phyloP scores from a whole-genome alignment of 163 green algal species.

The Trebouxia gelatinosa region DNA sequence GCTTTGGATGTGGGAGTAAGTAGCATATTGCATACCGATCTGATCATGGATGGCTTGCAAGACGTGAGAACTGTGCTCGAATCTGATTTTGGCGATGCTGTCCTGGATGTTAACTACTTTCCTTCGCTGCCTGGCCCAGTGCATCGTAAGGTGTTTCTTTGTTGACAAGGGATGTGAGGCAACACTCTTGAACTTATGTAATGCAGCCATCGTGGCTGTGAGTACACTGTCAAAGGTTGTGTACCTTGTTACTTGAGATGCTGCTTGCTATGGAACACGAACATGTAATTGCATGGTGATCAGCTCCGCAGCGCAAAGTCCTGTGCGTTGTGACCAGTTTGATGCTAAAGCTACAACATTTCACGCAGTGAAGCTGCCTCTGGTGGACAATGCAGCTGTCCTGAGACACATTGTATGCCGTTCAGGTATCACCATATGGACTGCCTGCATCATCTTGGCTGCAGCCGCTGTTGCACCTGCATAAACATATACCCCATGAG shows the following conservation, averaged over 20 bases:
- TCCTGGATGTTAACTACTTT: conserved; percentile 39
- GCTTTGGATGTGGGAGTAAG: conserved; percentile 27
- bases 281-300: neutral
- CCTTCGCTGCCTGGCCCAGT: neutral
- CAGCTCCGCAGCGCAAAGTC: neutral
- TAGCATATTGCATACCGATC: conserved; percentile 23
- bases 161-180: neutral
- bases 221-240: neutral
- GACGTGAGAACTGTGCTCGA: conserved; percentile 35
- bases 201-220: neutral
- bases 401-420: too few species aligned
- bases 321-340: too few species aligned
- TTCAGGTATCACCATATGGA: too few species aligned
- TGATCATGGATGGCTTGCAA: conserved; percentile 41
- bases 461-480: conserved; percentile 14
- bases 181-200: neutral
- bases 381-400: too few species aligned
- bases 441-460: neutral
- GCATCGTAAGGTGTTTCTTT: neutral
- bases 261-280: neutral
- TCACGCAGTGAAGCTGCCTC: too few species aligned
- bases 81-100: conserved; percentile 27
- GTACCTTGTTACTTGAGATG: neutral
- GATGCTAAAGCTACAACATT: too few species aligned
- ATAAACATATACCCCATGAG: neutral